Percentiles rank a stretch among this genome's conserved stretches.
These are phyloP conservation scores for Lasiodiplodia hormozganensis DNA, from an alignment of 2,329 filamentous ascomycete species.

Conservation along the genomic window DNA sequence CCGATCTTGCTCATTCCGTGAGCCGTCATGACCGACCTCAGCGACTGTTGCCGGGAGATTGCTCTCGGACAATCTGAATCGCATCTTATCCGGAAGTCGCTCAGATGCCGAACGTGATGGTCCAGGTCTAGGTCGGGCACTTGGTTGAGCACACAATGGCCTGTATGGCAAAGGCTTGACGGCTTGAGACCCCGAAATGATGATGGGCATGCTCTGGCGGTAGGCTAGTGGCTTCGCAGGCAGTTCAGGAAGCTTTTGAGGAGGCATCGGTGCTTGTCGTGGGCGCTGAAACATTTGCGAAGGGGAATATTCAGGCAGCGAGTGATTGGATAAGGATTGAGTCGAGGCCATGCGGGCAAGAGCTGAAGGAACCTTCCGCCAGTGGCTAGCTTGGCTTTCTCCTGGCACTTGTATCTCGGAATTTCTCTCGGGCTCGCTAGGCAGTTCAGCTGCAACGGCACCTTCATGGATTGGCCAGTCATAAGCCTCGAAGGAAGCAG, in stretches of 20 bases:
- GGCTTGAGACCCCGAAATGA: slow-evolving; percentile 1
- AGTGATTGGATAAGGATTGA: slow-evolving; percentile 6
- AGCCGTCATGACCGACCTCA: not conserved
- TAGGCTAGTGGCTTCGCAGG: slow-evolving; percentile 19
- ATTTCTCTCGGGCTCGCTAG: not conserved
- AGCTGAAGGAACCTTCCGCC: slow-evolving; percentile 14
- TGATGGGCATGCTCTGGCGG: slow-evolving; percentile 21
- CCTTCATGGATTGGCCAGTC: not conserved
- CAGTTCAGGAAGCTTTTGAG: slow-evolving; percentile 6
- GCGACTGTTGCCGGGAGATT: not conserved
- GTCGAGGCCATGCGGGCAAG: slow-evolving; percentile 20
- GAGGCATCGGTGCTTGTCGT: not conserved
- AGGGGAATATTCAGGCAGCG: slow-evolving; percentile 6
- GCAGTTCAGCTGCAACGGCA: not conserved
- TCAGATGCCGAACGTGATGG: not conserved
- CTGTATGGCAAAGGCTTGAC: not conserved
- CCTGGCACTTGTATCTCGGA: not conserved
- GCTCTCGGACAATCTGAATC: not conserved
- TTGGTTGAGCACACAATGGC: not conserved
- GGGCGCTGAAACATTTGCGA: slow-evolving; percentile 21
- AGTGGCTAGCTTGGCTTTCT: not conserved
- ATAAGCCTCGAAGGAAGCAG: slow-evolving; percentile 7
- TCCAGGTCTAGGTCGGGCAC: not conserved
- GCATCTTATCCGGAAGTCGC: not conserved
- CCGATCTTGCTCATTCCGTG: not conserved